These are phyloP conservation scores for Prunus yedoensis DNA, from an alignment of 331 rosid species.

Conservation along the genomic window DNA sequence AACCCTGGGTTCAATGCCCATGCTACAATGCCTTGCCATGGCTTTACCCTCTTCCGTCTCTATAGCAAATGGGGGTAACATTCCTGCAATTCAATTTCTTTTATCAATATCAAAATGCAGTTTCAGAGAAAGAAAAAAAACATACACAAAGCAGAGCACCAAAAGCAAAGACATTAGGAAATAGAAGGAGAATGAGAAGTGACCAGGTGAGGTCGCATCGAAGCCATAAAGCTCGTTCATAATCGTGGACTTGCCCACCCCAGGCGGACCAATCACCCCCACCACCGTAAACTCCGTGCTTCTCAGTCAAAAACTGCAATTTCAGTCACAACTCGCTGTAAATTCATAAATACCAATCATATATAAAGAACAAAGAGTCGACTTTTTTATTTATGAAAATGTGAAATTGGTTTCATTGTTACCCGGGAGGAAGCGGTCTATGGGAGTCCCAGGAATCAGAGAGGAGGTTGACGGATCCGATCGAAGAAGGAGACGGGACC, in stretches of 20 bases:
- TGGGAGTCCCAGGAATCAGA: constrained; percentile 89
- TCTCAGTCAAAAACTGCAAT: constrained; percentile 79
- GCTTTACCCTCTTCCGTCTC: constrained; percentile 71
- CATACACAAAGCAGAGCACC: background rate
- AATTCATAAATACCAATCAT: background rate
- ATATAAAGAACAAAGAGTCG: background rate
- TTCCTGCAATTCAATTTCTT: constrained; percentile 46
- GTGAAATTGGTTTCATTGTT: background rate
- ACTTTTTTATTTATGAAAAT: too few relatives aligned
- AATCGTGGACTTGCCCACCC: constrained; percentile 82
- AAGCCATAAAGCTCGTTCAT: constrained; percentile 87
- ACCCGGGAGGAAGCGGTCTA: constrained; percentile 93
- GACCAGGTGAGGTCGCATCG: constrained; percentile 75
- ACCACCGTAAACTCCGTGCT: constrained; percentile 76
- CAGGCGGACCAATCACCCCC: constrained; percentile 85
- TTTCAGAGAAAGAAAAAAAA: too few relatives aligned
- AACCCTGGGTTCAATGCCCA: constrained; percentile 85
- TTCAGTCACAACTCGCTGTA: background rate
- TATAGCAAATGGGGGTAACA: constrained; percentile 68
- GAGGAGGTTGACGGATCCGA: constrained; percentile 85
- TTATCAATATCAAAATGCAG: background rate
- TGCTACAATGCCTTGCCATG: constrained; percentile 76
- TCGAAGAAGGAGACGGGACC: constrained; percentile 74
- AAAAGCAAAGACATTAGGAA: background rate
- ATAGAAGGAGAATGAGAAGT: background rate